A percentile compares a stretch with the other conserved stretches of the same genome.
Evolutionary conservation across 768 basidiomycete genomes (phyloP).

Genomic region (Tephrocybe sp.): DNA sequence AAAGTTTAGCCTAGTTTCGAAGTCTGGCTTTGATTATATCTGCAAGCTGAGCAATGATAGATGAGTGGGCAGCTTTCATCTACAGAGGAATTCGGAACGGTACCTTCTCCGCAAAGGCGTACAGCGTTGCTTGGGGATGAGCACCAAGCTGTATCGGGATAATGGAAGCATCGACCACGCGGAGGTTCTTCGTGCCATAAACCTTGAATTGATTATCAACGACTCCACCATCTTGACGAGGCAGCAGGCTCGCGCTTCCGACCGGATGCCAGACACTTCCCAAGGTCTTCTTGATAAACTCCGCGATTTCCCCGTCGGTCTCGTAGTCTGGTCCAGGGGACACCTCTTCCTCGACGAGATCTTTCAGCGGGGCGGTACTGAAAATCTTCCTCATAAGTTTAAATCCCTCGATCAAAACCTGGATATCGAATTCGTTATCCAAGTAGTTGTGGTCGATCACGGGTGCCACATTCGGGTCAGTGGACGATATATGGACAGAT

Average conservation of each 20-base stretch:
- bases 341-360: not conserved
- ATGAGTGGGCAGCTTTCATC: no score
- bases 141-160: slow-evolving; percentile 11
- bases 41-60: no score
- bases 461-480: slow-evolving; percentile 17
- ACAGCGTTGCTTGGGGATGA: slow-evolving; percentile 9
- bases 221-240: slow-evolving; percentile 28
- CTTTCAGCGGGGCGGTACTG: slow-evolving; percentile 1
- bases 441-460: slow-evolving; percentile 17
- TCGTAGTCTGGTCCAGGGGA: not conserved
- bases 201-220: slow-evolving; percentile 25
- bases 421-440: slow-evolving; percentile 19
- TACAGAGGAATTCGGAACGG: no score
- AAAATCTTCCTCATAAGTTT: slow-evolving; percentile 18
- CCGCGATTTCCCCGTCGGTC: not conserved
- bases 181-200: slow-evolving; percentile 29
- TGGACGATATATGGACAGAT: slow-evolving; percentile 28
- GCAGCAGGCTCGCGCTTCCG: slow-evolving; percentile 28
- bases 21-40: no score
- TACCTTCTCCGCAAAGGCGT: slow-evolving; percentile 13
- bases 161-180: slow-evolving; percentile 30
- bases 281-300: not conserved
- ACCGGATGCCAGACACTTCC: slow-evolving; percentile 29
- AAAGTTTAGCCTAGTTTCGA: no score
- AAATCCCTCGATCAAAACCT: slow-evolving; percentile 20